Percentiles rank a stretch among this genome's conserved stretches.
phyloP scores from a whole-genome alignment of 495 filamentous ascomycete genomes.

The Penicillium alfredii region DNA sequence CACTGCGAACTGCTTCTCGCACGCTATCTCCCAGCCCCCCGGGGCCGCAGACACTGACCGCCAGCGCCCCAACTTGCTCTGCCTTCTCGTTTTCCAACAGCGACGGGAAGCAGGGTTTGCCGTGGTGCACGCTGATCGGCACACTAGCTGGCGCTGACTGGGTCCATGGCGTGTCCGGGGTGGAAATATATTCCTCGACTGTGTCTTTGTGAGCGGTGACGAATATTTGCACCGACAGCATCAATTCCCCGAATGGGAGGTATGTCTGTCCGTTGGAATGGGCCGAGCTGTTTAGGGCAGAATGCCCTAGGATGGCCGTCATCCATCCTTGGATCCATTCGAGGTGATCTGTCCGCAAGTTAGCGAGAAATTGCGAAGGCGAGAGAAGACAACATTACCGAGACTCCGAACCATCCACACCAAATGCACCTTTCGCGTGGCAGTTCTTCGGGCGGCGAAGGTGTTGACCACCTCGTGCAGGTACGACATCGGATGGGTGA shows the following conservation, averaged over 20 bases:
- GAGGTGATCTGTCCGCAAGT: constrained; percentile 31
- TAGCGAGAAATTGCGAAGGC: neutral
- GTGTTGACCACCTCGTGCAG: constrained; percentile 44
- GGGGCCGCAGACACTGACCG: constrained; percentile 43
- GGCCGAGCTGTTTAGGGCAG: constrained; percentile 18
- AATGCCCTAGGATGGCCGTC: constrained; percentile 32
- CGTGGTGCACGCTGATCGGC: constrained; percentile 24
- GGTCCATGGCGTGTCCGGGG: constrained; percentile 28
- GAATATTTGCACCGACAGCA: constrained; percentile 32
- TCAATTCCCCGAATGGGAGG: constrained; percentile 27
- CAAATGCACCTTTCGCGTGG: constrained; percentile 37
- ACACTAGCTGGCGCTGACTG: constrained; percentile 24
- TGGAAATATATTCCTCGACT: constrained; percentile 24
- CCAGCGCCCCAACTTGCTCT: constrained; percentile 38
- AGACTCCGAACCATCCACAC: constrained; percentile 40
- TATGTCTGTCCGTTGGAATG: constrained; percentile 24
- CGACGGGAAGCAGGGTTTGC: constrained; percentile 30
- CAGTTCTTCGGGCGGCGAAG: constrained; percentile 32
- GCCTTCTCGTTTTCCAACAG: constrained; percentile 33
- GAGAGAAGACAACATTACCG: constrained; percentile 17
- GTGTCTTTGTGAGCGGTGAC: constrained; percentile 26
- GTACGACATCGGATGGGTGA: constrained; percentile 54
- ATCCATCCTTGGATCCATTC: constrained; percentile 44
- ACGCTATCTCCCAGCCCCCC: constrained; percentile 42
- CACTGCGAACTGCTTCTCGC: constrained; percentile 31